Percentiles rank a stretch among this genome's conserved stretches.
These are phyloP conservation scores for Monosporascus sp. DNA, from an alignment of 2,329 filamentous ascomycete genomes.

Conservation along the genomic window DNA sequence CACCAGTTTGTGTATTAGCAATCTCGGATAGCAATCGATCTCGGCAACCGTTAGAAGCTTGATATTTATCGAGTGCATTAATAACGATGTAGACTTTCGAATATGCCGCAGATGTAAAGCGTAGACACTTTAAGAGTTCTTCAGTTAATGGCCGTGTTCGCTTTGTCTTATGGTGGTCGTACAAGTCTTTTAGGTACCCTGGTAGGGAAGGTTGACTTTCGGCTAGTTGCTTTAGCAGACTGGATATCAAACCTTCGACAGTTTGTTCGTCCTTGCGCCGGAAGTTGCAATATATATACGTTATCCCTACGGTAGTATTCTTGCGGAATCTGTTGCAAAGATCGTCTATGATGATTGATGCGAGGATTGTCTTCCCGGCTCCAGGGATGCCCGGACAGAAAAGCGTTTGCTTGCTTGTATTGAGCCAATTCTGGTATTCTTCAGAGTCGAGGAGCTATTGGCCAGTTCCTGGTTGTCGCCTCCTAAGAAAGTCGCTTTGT, in stretches of 20 bases:
- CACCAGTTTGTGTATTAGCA: slow-evolving; percentile 2
- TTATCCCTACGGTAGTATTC: slow-evolving; percentile 22
- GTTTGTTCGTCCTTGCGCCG: slow-evolving; percentile 32
- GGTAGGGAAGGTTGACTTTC: slow-evolving; percentile 17
- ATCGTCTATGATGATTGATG: slow-evolving; percentile 36
- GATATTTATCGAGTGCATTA: slow-evolving; percentile 15
- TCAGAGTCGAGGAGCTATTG: slow-evolving; percentile 11
- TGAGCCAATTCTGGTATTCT: slow-evolving; percentile 9
- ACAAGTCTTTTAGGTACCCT: slow-evolving; percentile 18
- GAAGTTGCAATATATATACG: slow-evolving; percentile 43
- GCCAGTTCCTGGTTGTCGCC: slow-evolving; percentile 32
- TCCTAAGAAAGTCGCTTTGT: slow-evolving; percentile 33
- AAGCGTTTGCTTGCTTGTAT: slow-evolving; percentile 23
- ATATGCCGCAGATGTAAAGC: slow-evolving; percentile 9
- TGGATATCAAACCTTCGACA: slow-evolving; percentile 24
- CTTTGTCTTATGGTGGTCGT: slow-evolving; percentile 13
- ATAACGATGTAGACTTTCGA: slow-evolving; percentile 15
- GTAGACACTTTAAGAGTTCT: slow-evolving; percentile 14
- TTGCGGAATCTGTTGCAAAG: slow-evolving; percentile 20
- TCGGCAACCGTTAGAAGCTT: slow-evolving; percentile 2
- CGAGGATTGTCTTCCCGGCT: slow-evolving; percentile 43
- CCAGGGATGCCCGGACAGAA: slow-evolving; percentile 45
- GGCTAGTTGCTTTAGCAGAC: slow-evolving; percentile 33
- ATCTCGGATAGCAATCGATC: slow-evolving; percentile 7
- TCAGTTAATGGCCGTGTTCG: slow-evolving; percentile 17